These are phyloP conservation scores for Venturiaceae sp. DNA, from an alignment of 2,329 filamentous ascomycete genomes.

Conservation along the genomic window DNA sequence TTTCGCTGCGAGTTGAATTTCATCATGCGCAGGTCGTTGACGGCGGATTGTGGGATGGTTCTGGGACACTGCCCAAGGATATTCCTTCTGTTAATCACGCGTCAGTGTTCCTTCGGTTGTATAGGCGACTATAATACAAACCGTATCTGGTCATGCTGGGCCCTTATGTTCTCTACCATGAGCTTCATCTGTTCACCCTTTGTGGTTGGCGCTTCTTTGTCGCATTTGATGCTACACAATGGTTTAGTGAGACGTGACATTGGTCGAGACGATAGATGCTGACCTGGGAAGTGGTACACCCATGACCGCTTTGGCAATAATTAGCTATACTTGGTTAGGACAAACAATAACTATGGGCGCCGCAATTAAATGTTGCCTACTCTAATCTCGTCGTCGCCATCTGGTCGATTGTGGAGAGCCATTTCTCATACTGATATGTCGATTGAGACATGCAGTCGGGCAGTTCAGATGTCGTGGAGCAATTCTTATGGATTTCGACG, in stretches of 20 bases:
- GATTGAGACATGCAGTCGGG: background rate
- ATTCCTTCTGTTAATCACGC: background rate
- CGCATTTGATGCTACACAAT: background rate
- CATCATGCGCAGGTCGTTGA: background rate
- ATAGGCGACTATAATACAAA: background rate
- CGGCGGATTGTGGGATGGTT: background rate
- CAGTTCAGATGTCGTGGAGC: background rate
- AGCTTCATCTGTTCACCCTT: background rate
- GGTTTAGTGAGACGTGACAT: background rate
- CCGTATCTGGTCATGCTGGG: background rate
- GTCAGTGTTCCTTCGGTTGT: background rate
- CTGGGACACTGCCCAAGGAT: background rate
- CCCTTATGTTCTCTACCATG: background rate
- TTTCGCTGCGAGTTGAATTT: background rate
- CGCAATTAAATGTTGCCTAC: background rate
- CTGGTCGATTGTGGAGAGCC: background rate
- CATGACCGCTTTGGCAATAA: background rate
- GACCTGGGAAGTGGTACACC: background rate
- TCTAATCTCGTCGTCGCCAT: background rate
- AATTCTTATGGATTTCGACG: background rate
- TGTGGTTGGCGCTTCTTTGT: background rate
- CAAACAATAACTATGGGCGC: background rate
- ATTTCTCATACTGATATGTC: background rate
- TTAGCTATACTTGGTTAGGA: background rate
- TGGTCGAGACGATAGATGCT: background rate